Evolutionary conservation across 2,329 filamentous ascomycete species (phyloP).

Genomic region (Graphilbum ipis-grandicollis): DNA sequence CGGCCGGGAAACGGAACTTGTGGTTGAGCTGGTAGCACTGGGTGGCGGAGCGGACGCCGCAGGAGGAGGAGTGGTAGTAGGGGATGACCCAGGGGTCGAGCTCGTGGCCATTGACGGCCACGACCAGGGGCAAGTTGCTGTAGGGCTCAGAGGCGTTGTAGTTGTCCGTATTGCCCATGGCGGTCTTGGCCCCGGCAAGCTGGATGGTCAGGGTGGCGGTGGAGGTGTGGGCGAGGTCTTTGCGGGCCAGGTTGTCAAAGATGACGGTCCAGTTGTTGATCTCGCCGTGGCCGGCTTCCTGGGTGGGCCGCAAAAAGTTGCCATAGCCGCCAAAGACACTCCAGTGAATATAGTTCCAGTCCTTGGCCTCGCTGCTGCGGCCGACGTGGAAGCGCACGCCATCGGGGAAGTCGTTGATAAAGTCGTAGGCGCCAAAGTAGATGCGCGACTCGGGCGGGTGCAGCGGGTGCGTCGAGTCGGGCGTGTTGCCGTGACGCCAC

Average conservation of each 20-base stretch:
- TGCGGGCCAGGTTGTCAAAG: no score
- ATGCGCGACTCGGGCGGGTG: slow-evolving; percentile 40
- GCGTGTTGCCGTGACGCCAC: slow-evolving; percentile 37
- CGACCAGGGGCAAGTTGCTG: slow-evolving; percentile 31
- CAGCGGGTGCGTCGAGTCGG: slow-evolving; percentile 27
- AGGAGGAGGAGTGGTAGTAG: slow-evolving; percentile 40
- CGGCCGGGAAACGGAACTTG: slow-evolving; percentile 38
- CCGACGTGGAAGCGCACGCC: slow-evolving; percentile 42
- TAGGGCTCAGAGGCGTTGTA: slow-evolving; percentile 33
- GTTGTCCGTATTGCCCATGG: slow-evolving; percentile 40
- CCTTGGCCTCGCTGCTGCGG: slow-evolving; percentile 21
- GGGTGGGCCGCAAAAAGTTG: neutral
- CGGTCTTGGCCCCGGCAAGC: slow-evolving; percentile 41
- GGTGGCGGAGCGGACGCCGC: slow-evolving; percentile 40
- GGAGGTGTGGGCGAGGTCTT: no score
- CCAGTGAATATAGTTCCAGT: slow-evolving; percentile 40
- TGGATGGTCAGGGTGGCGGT: slow-evolving; percentile 43
- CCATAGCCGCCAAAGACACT: slow-evolving; percentile 36
- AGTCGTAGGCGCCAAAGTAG: slow-evolving; percentile 46
- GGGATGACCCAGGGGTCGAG: slow-evolving; percentile 38
- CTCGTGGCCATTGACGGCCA: slow-evolving; percentile 21
- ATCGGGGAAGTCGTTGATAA: slow-evolving; percentile 37
- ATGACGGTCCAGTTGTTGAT: slow-evolving; percentile 42
- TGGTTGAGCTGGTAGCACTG: slow-evolving; percentile 44
- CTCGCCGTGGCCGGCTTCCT: slow-evolving; percentile 11